Conservation (phyloP, 805 yeast species). For the Metschnikowia chrysomelidarum region DNA sequence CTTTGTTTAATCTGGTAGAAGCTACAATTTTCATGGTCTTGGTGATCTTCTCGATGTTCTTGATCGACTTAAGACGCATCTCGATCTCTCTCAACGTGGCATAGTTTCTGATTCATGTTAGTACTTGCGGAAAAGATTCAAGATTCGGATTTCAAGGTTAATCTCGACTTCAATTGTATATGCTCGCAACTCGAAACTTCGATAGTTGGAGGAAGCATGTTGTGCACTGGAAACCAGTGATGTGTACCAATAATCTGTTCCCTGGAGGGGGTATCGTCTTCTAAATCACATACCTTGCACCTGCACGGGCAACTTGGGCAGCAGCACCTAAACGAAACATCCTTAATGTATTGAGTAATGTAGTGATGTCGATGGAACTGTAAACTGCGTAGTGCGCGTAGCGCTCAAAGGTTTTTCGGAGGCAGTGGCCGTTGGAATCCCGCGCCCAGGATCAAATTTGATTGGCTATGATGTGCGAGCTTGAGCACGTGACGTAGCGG, state of each 20-base stretch:
- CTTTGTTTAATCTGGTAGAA: constrained; percentile 92
- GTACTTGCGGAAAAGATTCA: constrained; percentile 15
- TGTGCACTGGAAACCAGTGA: too few relatives aligned
- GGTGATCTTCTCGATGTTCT: constrained; percentile 98
- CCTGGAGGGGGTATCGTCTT: not conserved
- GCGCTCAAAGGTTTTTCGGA: constrained; percentile 16
- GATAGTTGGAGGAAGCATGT: too few relatives aligned
- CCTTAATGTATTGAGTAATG: too few relatives aligned
- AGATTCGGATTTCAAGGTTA: too few relatives aligned
- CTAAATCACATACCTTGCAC: constrained; percentile 47
- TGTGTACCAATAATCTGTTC: too few relatives aligned
- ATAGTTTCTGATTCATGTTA: constrained; percentile 65
- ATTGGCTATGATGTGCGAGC: constrained; percentile 15
- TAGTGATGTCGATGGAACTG: constrained; percentile 7
- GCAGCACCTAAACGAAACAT: constrained; percentile 59
- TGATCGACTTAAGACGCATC: constrained; percentile 95
- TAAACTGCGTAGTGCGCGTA: constrained; percentile 3
- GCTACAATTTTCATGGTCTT: constrained; percentile 99
- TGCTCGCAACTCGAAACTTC: too few relatives aligned
- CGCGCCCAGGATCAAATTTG: constrained; percentile 18
- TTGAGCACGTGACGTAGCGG: constrained; percentile 15
- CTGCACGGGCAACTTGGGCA: constrained; percentile 49
- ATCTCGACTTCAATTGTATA: too few relatives aligned
- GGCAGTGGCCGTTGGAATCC: constrained; percentile 22
- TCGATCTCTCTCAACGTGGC: constrained; percentile 99